These are phyloP conservation scores for Uronychia binucleata DNA, from an alignment of 73 alveolate species.

Conservation along the genomic window DNA sequence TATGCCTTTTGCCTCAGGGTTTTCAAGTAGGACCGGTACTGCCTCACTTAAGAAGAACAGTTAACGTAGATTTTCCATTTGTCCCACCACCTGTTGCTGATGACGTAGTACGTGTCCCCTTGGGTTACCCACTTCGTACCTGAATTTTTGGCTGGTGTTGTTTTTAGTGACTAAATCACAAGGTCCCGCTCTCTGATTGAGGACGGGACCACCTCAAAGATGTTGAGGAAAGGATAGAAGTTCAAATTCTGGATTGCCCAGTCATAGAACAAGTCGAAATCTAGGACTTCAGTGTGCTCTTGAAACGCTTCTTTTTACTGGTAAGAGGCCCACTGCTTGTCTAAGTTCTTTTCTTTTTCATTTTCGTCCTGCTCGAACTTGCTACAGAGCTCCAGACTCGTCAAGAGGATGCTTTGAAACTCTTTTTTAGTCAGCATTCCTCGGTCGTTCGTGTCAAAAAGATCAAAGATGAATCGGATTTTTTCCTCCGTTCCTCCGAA, in stretches of 20 bases:
- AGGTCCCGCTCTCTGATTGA: slow-evolving; percentile 66
- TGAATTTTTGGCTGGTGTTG: not conserved
- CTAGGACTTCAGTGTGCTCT: not conserved
- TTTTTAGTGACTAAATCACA: slow-evolving; percentile 22
- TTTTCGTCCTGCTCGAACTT: slow-evolving; percentile 47
- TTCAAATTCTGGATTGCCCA: slow-evolving; percentile 64
- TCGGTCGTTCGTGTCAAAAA: slow-evolving; percentile 42
- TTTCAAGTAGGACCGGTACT: not conserved
- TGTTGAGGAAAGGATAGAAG: slow-evolving; percentile 34
- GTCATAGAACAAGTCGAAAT: slow-evolving; percentile 27
- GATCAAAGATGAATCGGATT: slow-evolving; percentile 45
- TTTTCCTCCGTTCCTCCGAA: slow-evolving; percentile 40
- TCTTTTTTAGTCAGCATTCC: slow-evolving; percentile 28
- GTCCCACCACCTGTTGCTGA: slow-evolving; percentile 60
- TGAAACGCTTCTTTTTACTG: slow-evolving; percentile 14
- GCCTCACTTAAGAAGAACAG: not conserved
- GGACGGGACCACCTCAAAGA: slow-evolving; percentile 78
- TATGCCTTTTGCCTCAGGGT: not conserved
- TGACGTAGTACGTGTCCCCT: slow-evolving; percentile 58
- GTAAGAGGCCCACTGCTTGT: slow-evolving; percentile 38
- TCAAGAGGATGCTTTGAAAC: slow-evolving; percentile 30
- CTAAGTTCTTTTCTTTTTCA: slow-evolving; percentile 23
- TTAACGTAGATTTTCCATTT: slow-evolving; percentile 31
- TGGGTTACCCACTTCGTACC: not conserved
- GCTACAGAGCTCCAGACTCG: slow-evolving; percentile 28